phyloP scores from a whole-genome alignment of 768 basidiomycete species.

The Pisolithus albus region DNA sequence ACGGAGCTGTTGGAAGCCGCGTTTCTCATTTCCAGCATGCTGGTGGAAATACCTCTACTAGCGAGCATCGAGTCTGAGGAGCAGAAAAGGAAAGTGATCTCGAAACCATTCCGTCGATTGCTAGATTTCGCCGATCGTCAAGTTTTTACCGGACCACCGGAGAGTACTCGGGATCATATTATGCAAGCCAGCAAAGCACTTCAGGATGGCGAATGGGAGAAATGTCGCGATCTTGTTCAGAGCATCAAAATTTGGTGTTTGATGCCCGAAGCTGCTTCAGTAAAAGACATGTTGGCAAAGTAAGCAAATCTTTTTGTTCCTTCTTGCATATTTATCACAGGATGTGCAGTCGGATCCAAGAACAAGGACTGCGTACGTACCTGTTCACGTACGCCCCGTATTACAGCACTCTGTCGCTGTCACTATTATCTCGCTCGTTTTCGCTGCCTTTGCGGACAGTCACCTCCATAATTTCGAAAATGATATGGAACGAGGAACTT shows the following conservation, averaged over 20 bases:
- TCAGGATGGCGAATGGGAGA: constrained; percentile 96
- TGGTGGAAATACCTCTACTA: constrained; percentile 91
- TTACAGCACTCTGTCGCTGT: constrained; percentile 86
- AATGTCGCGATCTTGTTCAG: constrained; percentile 86
- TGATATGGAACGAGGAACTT: constrained; percentile 98
- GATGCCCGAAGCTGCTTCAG: constrained; percentile 80
- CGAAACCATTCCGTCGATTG: constrained; percentile 93
- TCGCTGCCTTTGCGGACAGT: constrained; percentile 74
- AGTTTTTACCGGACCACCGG: constrained; percentile 97
- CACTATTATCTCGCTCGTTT: constrained; percentile 83
- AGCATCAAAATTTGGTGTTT: constrained; percentile 97
- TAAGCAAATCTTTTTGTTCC: constrained; percentile 32
- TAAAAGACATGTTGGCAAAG: constrained; percentile 95
- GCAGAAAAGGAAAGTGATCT: constrained; percentile 84
- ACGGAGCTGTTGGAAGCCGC: constrained; percentile 96
- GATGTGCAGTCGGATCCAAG: constrained; percentile 83
- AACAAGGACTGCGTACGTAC: constrained; percentile 94
- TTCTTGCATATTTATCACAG: neutral
- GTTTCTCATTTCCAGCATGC: constrained; percentile 97
- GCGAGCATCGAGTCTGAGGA: constrained; percentile 95
- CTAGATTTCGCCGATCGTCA: constrained; percentile 96
- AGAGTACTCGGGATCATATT: constrained; percentile 97
- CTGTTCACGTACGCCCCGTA: constrained; percentile 93
- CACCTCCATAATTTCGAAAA: constrained; percentile 82
- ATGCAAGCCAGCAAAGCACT: constrained; percentile 98